phyloP scores from a whole-genome alignment of 2,329 filamentous ascomycete genomes.

The Phialophora chinensis region DNA sequence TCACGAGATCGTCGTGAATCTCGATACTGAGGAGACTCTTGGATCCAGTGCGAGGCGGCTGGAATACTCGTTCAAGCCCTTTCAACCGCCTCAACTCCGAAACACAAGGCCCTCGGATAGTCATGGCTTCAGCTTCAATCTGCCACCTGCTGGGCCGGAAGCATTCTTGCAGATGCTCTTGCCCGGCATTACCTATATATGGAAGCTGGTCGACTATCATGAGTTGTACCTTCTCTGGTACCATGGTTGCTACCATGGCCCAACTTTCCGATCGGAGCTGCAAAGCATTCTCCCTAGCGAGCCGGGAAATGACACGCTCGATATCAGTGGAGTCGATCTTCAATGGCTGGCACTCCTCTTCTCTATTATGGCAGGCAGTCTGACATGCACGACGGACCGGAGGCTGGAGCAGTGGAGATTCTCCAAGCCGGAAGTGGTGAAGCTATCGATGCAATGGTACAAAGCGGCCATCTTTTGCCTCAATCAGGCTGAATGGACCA shows the following conservation, averaged over 20 bases:
- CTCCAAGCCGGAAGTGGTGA: slow-evolving; percentile 48
- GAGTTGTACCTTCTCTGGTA: slow-evolving; percentile 36
- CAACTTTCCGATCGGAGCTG: slow-evolving; percentile 33
- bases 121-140: slow-evolving; percentile 15
- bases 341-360: slow-evolving; percentile 38
- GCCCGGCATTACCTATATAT: slow-evolving; percentile 31
- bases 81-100: slow-evolving; percentile 6
- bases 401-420: slow-evolving; percentile 53
- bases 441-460: slow-evolving; percentile 54
- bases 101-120: not conserved
- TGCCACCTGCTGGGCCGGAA: slow-evolving; percentile 22
- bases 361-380: slow-evolving; percentile 36
- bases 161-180: slow-evolving; percentile 36
- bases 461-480: slow-evolving; percentile 54
- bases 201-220: slow-evolving; percentile 36
- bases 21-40: not conserved
- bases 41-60: slow-evolving; percentile 13
- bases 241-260: slow-evolving; percentile 35
- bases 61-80: slow-evolving; percentile 23
- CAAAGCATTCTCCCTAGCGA: slow-evolving; percentile 26
- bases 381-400: slow-evolving; percentile 29
- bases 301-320: slow-evolving; percentile 18
- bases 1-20: not conserved
- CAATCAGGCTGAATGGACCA: slow-evolving; percentile 54
- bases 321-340: slow-evolving; percentile 25